phyloP scores from a whole-genome alignment of 1,284 basidiomycete genomes.

The Tilletia indica region DNA sequence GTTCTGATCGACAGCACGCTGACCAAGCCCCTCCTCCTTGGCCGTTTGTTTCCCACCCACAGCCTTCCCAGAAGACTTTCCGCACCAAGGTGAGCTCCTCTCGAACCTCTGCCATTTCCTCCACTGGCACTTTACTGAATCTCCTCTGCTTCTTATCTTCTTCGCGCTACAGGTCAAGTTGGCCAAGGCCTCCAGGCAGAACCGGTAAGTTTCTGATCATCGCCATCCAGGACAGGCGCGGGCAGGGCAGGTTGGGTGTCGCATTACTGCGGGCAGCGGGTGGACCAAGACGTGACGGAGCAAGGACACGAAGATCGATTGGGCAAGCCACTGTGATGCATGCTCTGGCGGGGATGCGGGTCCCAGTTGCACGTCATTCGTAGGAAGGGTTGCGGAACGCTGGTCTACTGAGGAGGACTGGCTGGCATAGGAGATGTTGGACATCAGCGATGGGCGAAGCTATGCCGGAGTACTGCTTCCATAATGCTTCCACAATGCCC shows the following conservation, averaged over 20 bases:
- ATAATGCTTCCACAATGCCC: no score
- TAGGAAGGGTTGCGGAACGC: no score
- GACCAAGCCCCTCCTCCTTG: background rate
- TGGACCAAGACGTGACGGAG: no score
- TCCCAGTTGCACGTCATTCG: no score
- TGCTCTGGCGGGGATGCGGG: no score
- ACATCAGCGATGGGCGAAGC: no score
- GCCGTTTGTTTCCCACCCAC: background rate
- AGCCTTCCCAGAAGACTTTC: conserved; percentile 97
- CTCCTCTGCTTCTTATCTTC: background rate
- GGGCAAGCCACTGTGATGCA: no score
- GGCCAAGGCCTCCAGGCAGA: conserved; percentile 92
- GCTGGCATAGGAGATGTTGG: no score
- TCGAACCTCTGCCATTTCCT: background rate
- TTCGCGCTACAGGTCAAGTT: conserved; percentile 66
- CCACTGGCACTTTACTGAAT: background rate
- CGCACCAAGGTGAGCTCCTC: conserved; percentile 67
- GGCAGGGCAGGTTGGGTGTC: background rate
- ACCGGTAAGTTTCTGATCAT: conserved; percentile 66
- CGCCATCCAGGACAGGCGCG: background rate
- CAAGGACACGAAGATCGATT: no score
- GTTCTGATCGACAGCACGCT: background rate
- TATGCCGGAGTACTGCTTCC: no score
- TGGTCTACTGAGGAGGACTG: no score
- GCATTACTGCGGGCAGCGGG: background rate